A percentile compares a stretch with the other conserved stretches of the same genome.
Evolutionary conservation across 2,329 filamentous ascomycete species (phyloP).

Genomic region (Diaporthe australafricana): DNA sequence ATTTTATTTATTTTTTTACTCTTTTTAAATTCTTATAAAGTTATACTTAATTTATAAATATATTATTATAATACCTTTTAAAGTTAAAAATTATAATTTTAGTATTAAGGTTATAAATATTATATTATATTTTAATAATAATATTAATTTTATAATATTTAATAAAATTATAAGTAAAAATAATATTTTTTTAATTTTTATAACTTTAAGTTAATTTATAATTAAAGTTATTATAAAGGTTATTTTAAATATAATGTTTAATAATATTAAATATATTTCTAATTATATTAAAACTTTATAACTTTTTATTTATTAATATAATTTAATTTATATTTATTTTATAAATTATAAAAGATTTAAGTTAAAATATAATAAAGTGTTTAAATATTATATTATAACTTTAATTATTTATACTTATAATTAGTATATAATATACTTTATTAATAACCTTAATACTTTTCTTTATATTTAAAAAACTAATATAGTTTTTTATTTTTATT

Average conservation of each 20-base stretch:
- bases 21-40: too few relatives aligned
- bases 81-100: not conserved
- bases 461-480: not conserved
- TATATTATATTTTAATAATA: not conserved
- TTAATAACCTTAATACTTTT: too few relatives aligned
- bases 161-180: too few relatives aligned
- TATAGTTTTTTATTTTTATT: not conserved
- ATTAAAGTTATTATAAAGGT: too few relatives aligned
- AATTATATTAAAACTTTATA: not conserved
- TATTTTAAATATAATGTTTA: not conserved
- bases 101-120: not conserved
- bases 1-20: too few relatives aligned
- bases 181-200: not conserved
- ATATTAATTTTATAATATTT: too few relatives aligned
- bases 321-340: not conserved
- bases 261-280: not conserved
- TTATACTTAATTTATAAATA: too few relatives aligned
- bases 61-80: not conserved
- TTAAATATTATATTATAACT: not conserved
- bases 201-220: too few relatives aligned
- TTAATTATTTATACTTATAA: not conserved
- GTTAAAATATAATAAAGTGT: not conserved
- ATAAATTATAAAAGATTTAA: not conserved
- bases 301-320: not conserved
- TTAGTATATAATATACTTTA: not conserved